A percentile compares a stretch with the other conserved stretches of the same genome.
phyloP scores from a whole-genome alignment of 495 filamentous ascomycete species.

The Penicillium tannophilum region DNA sequence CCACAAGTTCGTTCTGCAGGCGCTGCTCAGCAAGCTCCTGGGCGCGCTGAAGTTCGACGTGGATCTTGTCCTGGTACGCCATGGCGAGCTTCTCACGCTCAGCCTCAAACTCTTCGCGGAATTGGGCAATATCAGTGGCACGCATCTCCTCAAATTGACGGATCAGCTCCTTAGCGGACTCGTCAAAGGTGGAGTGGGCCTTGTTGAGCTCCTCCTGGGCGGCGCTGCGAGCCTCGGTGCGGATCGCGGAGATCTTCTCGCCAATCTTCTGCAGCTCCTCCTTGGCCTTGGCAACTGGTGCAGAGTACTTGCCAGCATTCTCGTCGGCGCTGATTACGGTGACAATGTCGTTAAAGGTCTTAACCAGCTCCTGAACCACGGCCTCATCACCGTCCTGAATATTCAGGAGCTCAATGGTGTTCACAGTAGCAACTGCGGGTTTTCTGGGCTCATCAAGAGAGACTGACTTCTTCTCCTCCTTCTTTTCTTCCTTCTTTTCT shows the following conservation, averaged over 20 bases:
- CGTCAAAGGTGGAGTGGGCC: conserved; percentile 75
- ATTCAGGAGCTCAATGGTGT: conserved; percentile 72
- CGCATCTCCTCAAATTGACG: conserved; percentile 71
- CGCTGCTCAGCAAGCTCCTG: conserved; percentile 76
- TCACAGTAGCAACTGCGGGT: conserved; percentile 46
- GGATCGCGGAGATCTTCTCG: conserved; percentile 70
- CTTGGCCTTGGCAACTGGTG: conserved; percentile 80
- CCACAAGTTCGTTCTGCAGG: conserved; percentile 79
- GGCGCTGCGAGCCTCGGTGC: conserved; percentile 62
- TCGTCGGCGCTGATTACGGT: conserved; percentile 83
- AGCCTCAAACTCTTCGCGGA: conserved; percentile 84
- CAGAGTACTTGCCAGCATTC: conserved; percentile 69
- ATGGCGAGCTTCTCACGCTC: conserved; percentile 77
- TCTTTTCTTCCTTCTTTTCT: conserved; percentile 39
- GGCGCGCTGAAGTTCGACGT: conserved; percentile 72
- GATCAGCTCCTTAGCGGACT: conserved; percentile 76
- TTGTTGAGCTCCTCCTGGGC: conserved; percentile 75
- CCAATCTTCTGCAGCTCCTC: conserved; percentile 75
- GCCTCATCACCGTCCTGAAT: conserved; percentile 76
- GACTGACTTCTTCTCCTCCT: conserved; percentile 35
- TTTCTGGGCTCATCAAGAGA: conserved; percentile 36
- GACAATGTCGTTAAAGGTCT: conserved; percentile 94
- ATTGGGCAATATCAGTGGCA: conserved; percentile 71
- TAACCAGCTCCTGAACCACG: conserved; percentile 89
- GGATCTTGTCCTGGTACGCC: conserved; percentile 77